phyloP scores from a whole-genome alignment of 768 basidiomycete genomes.

The Tricholoma hemisulphureum region DNA sequence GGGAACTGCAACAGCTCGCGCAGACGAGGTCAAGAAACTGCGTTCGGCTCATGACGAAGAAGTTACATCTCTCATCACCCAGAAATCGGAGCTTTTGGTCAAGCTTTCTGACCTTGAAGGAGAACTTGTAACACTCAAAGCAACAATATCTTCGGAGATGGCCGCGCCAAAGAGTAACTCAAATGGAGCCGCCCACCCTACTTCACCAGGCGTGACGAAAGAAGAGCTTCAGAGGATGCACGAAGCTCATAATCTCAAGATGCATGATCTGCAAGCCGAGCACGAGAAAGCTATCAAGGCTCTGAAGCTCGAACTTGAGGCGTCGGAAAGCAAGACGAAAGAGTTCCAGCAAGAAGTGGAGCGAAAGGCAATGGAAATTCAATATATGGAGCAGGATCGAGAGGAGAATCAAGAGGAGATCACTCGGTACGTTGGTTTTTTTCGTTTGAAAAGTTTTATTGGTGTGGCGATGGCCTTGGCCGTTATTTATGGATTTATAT shows the following conservation, averaged over 20 bases:
- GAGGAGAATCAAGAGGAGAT: slow-evolving; percentile 76
- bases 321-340: slow-evolving; percentile 44
- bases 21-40: slow-evolving; percentile 67
- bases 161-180: slow-evolving; percentile 59
- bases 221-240: slow-evolving; percentile 78
- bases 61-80: slow-evolving; percentile 48
- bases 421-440: slow-evolving; percentile 70
- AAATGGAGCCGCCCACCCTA: slow-evolving; percentile 34
- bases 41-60: slow-evolving; percentile 61
- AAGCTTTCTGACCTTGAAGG: slow-evolving; percentile 75
- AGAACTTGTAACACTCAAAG: slow-evolving; percentile 66
- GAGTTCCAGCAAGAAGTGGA: slow-evolving; percentile 60
- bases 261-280: slow-evolving; percentile 69
- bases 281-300: slow-evolving; percentile 58
- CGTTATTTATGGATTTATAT: slow-evolving; percentile 54
- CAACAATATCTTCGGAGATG: slow-evolving; percentile 49
- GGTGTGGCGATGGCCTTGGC: slow-evolving; percentile 51
- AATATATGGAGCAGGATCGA: slow-evolving; percentile 75
- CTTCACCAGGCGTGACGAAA: slow-evolving; percentile 57
- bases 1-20: slow-evolving; percentile 66
- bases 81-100: slow-evolving; percentile 62
- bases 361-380: slow-evolving; percentile 79
- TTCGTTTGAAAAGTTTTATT: slow-evolving; percentile 56
- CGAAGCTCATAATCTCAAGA: slow-evolving; percentile 81
- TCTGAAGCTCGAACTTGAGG: slow-evolving; percentile 57